phyloP scores from a whole-genome alignment of 805 yeast species.

The Yarrowia porcina region DNA sequence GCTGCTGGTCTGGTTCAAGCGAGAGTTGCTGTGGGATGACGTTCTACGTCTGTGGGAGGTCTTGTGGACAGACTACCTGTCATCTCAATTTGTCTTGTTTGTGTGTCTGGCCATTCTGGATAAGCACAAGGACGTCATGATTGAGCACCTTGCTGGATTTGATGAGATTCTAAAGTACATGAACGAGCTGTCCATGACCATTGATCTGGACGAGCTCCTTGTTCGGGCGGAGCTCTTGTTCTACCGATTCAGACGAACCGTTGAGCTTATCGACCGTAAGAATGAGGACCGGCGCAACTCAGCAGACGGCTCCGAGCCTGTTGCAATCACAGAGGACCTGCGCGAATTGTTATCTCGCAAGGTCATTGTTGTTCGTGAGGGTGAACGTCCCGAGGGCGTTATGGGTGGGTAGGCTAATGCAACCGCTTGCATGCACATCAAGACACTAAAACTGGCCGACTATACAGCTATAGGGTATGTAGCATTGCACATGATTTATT shows the following conservation, averaged over 20 bases:
- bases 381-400: conserved; percentile 38
- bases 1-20: conserved; percentile 91
- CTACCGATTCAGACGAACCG: conserved; percentile 72
- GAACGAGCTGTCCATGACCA: conserved; percentile 78
- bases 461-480: neutral
- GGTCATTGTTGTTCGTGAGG: conserved; percentile 63
- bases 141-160: conserved; percentile 68
- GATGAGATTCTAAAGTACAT: conserved; percentile 91
- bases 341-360: conserved; percentile 59
- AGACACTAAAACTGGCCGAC: neutral
- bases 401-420: conserved; percentile 37
- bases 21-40: conserved; percentile 80
- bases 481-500: conserved; percentile 10
- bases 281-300: conserved; percentile 28
- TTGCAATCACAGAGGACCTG: conserved; percentile 48
- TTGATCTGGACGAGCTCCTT: conserved; percentile 71
- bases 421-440: neutral
- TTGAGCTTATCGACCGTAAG: conserved; percentile 64
- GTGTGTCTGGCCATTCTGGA: conserved; percentile 86
- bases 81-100: conserved; percentile 84
- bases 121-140: conserved; percentile 75
- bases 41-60: conserved; percentile 87
- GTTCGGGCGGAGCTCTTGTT: conserved; percentile 83
- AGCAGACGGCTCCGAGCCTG: conserved; percentile 25
- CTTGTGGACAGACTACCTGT: conserved; percentile 80